These are phyloP conservation scores for Sugiyamaella qingdaonensis DNA, from an alignment of 805 yeast species.

Conservation along the genomic window DNA sequence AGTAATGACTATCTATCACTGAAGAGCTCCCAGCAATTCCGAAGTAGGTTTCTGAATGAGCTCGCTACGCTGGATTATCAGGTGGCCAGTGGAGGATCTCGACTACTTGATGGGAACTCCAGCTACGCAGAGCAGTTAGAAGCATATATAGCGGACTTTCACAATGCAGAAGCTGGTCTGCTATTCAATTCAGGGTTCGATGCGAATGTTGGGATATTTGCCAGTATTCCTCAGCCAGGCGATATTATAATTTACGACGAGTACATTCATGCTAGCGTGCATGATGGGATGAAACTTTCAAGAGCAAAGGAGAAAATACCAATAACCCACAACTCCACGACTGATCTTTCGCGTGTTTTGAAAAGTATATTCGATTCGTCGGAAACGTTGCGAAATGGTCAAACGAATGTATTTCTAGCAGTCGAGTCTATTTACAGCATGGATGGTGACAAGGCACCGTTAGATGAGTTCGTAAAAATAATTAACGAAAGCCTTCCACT, in stretches of 20 bases:
- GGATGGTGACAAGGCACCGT: constrained; percentile 27
- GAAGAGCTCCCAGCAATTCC: constrained; percentile 4
- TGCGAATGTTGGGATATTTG: constrained; percentile 23
- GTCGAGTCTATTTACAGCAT: constrained; percentile 25
- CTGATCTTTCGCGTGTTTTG: constrained; percentile 3
- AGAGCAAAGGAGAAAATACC: constrained; percentile 11
- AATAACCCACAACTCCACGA: constrained; percentile 20
- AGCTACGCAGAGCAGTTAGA: constrained; percentile 19
- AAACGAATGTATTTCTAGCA: constrained; percentile 21
- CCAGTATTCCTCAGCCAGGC: constrained; percentile 23
- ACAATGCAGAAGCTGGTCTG: constrained; percentile 20
- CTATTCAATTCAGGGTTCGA: constrained; percentile 27
- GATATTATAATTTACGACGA: constrained; percentile 25
- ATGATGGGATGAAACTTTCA: constrained; percentile 25
- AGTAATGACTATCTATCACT: constrained; percentile 25
- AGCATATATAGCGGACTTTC: constrained; percentile 17
- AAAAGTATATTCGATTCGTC: background rate
- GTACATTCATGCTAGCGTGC: constrained; percentile 26
- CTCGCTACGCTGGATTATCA: constrained; percentile 4
- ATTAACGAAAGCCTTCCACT: constrained; percentile 7
- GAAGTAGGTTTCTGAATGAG: constrained; percentile 11
- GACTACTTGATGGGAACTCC: constrained; percentile 26
- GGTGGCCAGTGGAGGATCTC: constrained; percentile 25
- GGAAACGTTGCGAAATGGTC: background rate
- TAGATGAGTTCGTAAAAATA: constrained; percentile 7